Evolutionary conservation across 2,329 filamentous ascomycete genomes (phyloP).

Genomic region (Curvularia spicifera): DNA sequence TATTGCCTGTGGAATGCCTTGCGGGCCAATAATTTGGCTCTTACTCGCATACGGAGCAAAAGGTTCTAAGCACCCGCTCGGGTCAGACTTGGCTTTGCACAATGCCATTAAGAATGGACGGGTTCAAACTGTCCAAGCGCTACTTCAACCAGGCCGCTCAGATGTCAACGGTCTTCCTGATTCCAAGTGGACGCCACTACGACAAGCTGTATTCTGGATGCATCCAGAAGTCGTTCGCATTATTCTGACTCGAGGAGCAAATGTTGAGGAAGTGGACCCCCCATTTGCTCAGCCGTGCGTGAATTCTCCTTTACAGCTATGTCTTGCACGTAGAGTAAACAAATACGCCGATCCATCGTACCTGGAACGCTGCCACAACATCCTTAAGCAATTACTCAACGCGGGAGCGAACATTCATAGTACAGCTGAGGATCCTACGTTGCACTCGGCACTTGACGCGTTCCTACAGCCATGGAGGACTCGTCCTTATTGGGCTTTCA

Average conservation of each 20-base stretch:
- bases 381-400: conserved; percentile 38
- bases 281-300: conserved; percentile 15
- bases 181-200: conserved; percentile 38
- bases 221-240: conserved; percentile 39
- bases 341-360: conserved; percentile 25
- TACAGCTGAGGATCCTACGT: conserved; percentile 19
- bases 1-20: conserved; percentile 42
- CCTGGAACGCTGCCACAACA: conserved; percentile 31
- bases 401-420: conserved; percentile 39
- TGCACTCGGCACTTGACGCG: conserved; percentile 30
- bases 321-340: conserved; percentile 30
- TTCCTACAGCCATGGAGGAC: conserved; percentile 42
- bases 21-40: conserved; percentile 35
- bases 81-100: conserved; percentile 42
- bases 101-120: conserved; percentile 48
- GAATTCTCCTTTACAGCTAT: conserved; percentile 37
- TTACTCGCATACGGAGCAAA: conserved; percentile 38
- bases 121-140: conserved; percentile 36
- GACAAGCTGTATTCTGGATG: conserved; percentile 44
- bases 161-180: conserved; percentile 37
- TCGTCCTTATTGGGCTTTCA: conserved; percentile 32
- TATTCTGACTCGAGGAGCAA: conserved; percentile 39
- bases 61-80: conserved; percentile 40
- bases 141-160: conserved; percentile 32
- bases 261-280: conserved; percentile 29